Percentiles rank a stretch among this genome's conserved stretches.
Conservation (phyloP, 2,329 filamentous ascomycete species). For the Hymenoscyphus infarciens region DNA sequence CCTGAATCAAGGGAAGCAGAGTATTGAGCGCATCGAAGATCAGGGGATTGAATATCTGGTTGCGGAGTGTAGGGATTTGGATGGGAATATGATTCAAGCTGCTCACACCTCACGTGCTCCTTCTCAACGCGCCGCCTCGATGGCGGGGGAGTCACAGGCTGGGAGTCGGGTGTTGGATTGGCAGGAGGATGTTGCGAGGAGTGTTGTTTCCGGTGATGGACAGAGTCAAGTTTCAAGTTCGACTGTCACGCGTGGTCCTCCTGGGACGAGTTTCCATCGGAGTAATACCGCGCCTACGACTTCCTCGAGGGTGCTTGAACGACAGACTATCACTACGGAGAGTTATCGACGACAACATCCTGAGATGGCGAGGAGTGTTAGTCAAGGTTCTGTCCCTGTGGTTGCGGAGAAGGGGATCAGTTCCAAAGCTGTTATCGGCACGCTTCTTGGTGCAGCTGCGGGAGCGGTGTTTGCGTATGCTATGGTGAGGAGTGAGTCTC, state of each 20-base stretch:
- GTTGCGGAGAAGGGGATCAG: conserved; percentile 39
- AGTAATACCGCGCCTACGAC: background rate
- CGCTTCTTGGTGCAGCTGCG: conserved; percentile 74
- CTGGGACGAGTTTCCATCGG: background rate
- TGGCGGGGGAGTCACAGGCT: conserved; percentile 34
- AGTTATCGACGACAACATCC: conserved; percentile 10
- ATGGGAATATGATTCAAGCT: conserved; percentile 81
- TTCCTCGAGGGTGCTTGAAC: background rate
- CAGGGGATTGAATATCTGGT: conserved; percentile 30
- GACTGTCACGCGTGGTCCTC: too few species aligned
- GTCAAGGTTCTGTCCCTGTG: background rate
- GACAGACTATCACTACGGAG: conserved; percentile 13
- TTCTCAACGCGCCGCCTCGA: background rate
- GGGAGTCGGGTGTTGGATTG: conserved; percentile 41
- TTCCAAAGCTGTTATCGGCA: conserved; percentile 66
- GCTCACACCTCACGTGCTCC: conserved; percentile 47
- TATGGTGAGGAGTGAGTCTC: conserved; percentile 58
- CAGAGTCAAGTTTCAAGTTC: background rate
- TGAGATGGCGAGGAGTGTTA: background rate
- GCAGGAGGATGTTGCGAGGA: conserved; percentile 39
- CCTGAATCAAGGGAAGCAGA: conserved; percentile 13
- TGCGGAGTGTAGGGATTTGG: conserved; percentile 68
- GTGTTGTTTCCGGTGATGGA: conserved; percentile 9
- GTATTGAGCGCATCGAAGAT: conserved; percentile 15
- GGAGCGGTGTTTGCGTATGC: conserved; percentile 75